phyloP scores from a whole-genome alignment of 2,329 filamentous ascomycete species.

The Fusarium nurragi region DNA sequence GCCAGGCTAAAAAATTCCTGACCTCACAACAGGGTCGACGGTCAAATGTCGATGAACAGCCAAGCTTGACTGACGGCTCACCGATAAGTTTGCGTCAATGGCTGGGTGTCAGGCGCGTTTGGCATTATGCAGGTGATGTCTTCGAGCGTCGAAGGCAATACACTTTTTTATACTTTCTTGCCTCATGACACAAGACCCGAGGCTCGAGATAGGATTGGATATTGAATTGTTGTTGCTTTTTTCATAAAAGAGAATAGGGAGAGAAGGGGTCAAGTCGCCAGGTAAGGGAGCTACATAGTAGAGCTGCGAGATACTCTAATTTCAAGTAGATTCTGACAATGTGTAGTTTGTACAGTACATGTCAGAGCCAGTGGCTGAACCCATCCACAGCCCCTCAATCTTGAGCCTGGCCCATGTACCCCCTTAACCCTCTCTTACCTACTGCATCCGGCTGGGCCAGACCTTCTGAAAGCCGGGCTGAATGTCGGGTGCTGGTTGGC shows the following conservation, averaged over 20 bases:
- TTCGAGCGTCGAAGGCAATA: constrained; percentile 13
- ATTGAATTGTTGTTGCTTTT: constrained; percentile 10
- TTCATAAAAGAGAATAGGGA: no score
- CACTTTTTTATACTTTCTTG: constrained; percentile 9
- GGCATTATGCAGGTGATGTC: constrained; percentile 27
- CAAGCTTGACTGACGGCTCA: no score
- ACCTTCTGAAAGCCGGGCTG: constrained; percentile 28
- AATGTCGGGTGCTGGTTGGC: constrained; percentile 29
- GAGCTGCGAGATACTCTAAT: constrained; percentile 8
- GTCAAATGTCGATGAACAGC: neutral
- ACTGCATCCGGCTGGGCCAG: constrained; percentile 38
- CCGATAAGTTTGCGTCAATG: constrained; percentile 27
- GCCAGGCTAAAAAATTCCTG: no score
- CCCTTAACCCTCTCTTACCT: constrained; percentile 17
- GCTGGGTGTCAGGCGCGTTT: constrained; percentile 9
- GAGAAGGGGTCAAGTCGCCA: no score
- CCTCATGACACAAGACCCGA: constrained; percentile 1
- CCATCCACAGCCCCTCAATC: constrained; percentile 1
- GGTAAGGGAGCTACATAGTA: constrained; percentile 8
- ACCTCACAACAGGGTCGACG: neutral
- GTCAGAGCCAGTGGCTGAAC: neutral
- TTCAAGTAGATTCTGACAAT: constrained; percentile 4
- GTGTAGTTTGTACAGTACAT: constrained; percentile 11
- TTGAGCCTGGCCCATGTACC: constrained; percentile 17
- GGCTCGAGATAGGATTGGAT: constrained; percentile 10